Evolutionary conservation across 2,329 filamentous ascomycete species (phyloP).

Genomic region (Coniochaeta sp.): DNA sequence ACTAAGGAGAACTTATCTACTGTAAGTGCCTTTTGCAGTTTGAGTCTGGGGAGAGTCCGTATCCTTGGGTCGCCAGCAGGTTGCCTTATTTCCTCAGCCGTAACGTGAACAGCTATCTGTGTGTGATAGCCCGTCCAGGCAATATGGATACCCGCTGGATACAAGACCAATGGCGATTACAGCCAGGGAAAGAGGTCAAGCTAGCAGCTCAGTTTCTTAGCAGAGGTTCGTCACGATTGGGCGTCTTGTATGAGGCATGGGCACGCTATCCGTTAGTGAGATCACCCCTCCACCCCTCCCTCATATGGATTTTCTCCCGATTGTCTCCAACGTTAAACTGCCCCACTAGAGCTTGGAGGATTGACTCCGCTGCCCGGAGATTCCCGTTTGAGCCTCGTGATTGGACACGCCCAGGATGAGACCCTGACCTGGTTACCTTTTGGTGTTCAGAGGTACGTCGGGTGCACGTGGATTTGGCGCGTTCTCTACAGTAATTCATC

Average conservation of each 20-base stretch:
- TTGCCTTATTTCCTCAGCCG: not conserved
- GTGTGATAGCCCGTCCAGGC: no score
- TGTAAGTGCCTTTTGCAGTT: not conserved
- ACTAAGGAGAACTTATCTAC: not conserved
- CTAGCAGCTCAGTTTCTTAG: not conserved
- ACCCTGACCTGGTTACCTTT: not conserved
- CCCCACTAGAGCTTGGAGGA: not conserved
- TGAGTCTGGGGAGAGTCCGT: not conserved
- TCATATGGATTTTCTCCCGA: no score
- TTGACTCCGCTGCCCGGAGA: not conserved
- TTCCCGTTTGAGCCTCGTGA: not conserved
- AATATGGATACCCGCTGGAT: not conserved
- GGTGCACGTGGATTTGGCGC: no score
- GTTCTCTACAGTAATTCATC: not conserved
- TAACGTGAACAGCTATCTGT: not conserved
- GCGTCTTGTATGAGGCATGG: not conserved
- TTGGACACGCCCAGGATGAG: not conserved
- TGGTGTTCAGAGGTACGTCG: not conserved
- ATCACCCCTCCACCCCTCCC: not conserved
- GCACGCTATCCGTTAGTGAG: not conserved
- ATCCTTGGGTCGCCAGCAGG: not conserved
- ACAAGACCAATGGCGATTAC: not conserved
- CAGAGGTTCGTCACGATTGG: not conserved
- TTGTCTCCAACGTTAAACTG: not conserved
- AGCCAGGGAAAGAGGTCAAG: not conserved